These are phyloP conservation scores for Apophysomyces variabilis DNA, from an alignment of 371 early-diverging fungal genomes.

Conservation along the genomic window DNA sequence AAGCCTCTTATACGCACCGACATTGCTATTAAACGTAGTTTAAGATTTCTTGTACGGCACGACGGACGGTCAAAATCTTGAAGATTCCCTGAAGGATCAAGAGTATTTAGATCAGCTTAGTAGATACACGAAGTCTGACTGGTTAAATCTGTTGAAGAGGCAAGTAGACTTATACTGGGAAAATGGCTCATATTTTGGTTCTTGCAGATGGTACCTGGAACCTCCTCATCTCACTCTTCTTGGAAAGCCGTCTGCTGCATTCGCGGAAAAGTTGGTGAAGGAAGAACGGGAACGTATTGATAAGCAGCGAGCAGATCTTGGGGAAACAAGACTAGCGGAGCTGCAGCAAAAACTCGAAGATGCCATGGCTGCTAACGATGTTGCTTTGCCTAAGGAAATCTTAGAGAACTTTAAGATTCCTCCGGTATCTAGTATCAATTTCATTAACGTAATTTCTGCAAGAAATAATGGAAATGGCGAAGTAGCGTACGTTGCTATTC, in stretches of 20 bases:
- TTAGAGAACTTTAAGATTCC: slow-evolving; percentile 66
- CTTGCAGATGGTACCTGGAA: slow-evolving; percentile 57
- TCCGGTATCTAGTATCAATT: slow-evolving; percentile 59
- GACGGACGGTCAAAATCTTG: slow-evolving; percentile 56
- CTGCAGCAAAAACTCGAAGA: slow-evolving; percentile 56
- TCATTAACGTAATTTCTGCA: slow-evolving; percentile 66
- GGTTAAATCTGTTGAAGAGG: slow-evolving; percentile 60
- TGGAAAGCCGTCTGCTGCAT: slow-evolving; percentile 66
- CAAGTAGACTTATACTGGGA: slow-evolving; percentile 21
- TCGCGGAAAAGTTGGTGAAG: slow-evolving; percentile 57
- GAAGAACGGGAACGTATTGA: slow-evolving; percentile 64
- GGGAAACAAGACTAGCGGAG: slow-evolving; percentile 54
- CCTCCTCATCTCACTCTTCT: slow-evolving; percentile 57
- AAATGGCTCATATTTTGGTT: background rate
- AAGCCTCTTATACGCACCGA: background rate
- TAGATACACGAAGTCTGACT: slow-evolving; percentile 50
- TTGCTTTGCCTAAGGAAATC: slow-evolving; percentile 60
- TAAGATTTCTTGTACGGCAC: slow-evolving; percentile 66
- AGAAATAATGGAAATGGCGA: slow-evolving; percentile 36
- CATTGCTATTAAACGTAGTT: background rate
- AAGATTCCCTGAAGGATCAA: slow-evolving; percentile 51
- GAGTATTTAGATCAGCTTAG: slow-evolving; percentile 53
- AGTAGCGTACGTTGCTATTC: slow-evolving; percentile 17
- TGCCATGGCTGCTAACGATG: slow-evolving; percentile 60
- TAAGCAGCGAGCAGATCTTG: slow-evolving; percentile 57